Conservation (phyloP, 257 asterid genomes). For the Jacaranda mimosifolia region DNA sequence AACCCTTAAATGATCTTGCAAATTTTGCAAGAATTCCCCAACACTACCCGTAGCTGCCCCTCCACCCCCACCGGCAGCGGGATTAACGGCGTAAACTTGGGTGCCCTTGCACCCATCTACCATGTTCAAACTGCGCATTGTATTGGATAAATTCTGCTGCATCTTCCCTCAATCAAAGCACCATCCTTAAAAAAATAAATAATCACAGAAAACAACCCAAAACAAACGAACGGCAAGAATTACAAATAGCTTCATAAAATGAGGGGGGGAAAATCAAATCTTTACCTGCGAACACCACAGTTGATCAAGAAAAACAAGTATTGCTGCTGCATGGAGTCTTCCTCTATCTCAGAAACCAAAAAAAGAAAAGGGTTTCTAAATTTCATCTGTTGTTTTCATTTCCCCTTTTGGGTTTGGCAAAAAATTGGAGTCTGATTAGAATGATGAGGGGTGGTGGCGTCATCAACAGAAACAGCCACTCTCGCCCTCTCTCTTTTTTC, state of each 20-base stretch:
- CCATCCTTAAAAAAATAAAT: not conserved
- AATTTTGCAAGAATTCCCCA: slow-evolving; percentile 62
- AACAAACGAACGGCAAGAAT: not conserved
- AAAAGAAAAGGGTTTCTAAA: not conserved
- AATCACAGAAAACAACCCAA: not conserved
- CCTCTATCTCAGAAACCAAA: slow-evolving; percentile 1
- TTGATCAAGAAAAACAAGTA: slow-evolving; percentile 13
- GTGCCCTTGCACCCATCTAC: slow-evolving; percentile 63
- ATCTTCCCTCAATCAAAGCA: slow-evolving; percentile 40
- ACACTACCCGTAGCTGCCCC: slow-evolving; percentile 53
- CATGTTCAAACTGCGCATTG: slow-evolving; percentile 71
- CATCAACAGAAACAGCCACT: slow-evolving; percentile 28
- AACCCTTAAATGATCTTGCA: slow-evolving; percentile 58
- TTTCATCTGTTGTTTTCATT: not conserved
- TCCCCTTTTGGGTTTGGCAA: not conserved
- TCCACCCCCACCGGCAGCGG: slow-evolving; percentile 36
- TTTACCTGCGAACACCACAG: slow-evolving; percentile 63
- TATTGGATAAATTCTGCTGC: slow-evolving; percentile 62
- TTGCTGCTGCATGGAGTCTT: slow-evolving; percentile 47
- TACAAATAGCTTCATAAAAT: not conserved
- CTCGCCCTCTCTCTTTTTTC: not conserved
- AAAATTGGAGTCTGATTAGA: not conserved
- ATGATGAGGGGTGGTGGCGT: slow-evolving; percentile 16
- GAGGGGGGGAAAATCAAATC: not conserved
- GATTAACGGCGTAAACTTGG: slow-evolving; percentile 53